Conservation (phyloP, 2,329 filamentous ascomycete species). For the Alternaria brassicicola region DNA sequence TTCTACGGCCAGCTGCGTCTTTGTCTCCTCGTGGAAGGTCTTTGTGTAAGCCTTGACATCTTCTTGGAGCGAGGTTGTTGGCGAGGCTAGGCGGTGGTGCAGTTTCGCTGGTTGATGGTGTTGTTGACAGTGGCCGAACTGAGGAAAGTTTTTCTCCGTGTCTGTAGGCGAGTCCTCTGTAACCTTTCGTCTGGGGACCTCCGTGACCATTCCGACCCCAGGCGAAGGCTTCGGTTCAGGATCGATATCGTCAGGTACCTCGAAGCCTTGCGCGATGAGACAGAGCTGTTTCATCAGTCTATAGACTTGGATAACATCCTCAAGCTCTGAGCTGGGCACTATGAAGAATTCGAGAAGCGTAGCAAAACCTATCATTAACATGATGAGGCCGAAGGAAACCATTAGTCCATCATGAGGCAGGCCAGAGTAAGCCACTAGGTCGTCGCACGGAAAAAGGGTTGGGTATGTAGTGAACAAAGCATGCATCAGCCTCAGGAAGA, state of each 20-base stretch:
- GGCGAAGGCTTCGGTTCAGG: neutral
- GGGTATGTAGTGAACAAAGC: neutral
- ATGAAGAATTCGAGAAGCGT: constrained; percentile 4
- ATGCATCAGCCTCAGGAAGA: neutral
- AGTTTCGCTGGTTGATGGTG: neutral
- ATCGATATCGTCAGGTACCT: neutral
- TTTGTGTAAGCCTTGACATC: neutral
- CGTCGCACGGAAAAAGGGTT: neutral
- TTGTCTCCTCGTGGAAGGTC: neutral
- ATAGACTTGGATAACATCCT: neutral
- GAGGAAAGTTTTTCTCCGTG: neutral
- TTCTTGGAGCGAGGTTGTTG: neutral
- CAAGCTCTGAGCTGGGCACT: neutral
- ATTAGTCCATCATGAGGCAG: neutral
- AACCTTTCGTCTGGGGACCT: neutral
- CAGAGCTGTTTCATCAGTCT: constrained; percentile 1
- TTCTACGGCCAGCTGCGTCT: neutral
- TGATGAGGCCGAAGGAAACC: neutral
- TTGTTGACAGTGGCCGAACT: neutral
- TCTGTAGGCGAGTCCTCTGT: neutral
- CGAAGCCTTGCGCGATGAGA: neutral
- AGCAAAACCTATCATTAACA: neutral
- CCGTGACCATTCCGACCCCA: neutral
- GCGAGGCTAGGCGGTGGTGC: neutral
- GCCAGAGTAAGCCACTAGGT: neutral